phyloP scores from a whole-genome alignment of 169 alveolate genomes.

The Cardiosporidium cionae region DNA sequence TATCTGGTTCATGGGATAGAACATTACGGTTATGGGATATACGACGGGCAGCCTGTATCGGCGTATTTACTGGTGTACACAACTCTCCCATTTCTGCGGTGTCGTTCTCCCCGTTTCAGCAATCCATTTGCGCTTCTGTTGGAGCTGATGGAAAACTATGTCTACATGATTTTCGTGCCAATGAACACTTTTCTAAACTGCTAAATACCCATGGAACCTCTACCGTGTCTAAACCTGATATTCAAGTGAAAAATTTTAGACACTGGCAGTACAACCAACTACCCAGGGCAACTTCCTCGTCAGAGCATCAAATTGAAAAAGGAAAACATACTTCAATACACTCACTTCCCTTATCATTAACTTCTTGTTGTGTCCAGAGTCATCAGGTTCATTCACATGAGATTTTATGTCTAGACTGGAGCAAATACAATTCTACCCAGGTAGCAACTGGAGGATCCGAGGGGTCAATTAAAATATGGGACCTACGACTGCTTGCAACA shows the following conservation, averaged over 20 bases:
- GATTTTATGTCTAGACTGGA: slow-evolving; percentile 28
- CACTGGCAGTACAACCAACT: no score
- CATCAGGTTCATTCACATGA: slow-evolving; percentile 13
- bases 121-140: neutral
- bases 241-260: no score
- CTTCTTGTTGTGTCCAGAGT: neutral
- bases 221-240: no score
- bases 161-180: neutral
- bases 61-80: neutral
- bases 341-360: no score
- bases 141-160: neutral
- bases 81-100: neutral
- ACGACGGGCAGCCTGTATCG: neutral
- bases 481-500: neutral
- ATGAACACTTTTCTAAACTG: neutral
- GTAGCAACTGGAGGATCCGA: slow-evolving; percentile 31
- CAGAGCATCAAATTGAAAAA: no score
- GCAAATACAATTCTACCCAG: slow-evolving; percentile 8
- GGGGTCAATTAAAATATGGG: slow-evolving; percentile 24
- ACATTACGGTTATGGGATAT: slow-evolving; percentile 18
- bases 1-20: slow-evolving; percentile 29
- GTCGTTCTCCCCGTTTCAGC: neutral
- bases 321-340: no score
- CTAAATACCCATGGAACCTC: neutral
- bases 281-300: no score